phyloP scores from a whole-genome alignment of 2,329 filamentous ascomycete genomes.

The Shiraia bambusicola region DNA sequence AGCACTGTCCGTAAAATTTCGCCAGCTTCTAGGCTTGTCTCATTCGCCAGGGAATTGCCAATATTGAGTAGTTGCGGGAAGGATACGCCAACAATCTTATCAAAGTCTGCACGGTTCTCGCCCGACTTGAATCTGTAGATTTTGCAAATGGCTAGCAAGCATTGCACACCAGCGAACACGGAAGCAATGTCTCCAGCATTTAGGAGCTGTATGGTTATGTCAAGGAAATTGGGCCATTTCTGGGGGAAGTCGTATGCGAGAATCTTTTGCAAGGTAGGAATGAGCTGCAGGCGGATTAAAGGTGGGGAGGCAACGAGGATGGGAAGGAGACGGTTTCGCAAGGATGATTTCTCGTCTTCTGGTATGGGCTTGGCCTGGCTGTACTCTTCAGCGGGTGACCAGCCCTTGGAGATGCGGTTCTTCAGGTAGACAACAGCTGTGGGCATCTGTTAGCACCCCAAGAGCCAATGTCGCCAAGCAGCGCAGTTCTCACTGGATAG shows the following conservation, averaged over 20 bases:
- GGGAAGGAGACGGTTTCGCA: constrained; percentile 85
- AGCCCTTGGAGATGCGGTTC: constrained; percentile 92
- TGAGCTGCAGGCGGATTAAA: constrained; percentile 85
- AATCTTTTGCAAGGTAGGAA: constrained; percentile 93
- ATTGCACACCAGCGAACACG: constrained; percentile 91
- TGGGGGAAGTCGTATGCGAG: constrained; percentile 93
- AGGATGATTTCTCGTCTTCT: constrained; percentile 84
- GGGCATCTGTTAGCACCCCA: constrained; percentile 25
- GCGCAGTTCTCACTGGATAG: constrained; percentile 69
- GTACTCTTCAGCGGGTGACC: constrained; percentile 76
- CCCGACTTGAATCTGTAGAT: constrained; percentile 93
- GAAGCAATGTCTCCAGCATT: constrained; percentile 82
- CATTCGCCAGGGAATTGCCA: constrained; percentile 83
- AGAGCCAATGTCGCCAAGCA: constrained; percentile 10
- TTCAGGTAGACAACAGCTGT: constrained; percentile 96
- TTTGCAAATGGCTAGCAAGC: constrained; percentile 88
- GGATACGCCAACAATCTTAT: constrained; percentile 87
- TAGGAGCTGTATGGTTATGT: constrained; percentile 85
- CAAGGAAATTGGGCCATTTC: constrained; percentile 91
- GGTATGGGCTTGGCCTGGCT: constrained; percentile 73
- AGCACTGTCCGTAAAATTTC: constrained; percentile 95
- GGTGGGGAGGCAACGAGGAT: constrained; percentile 79
- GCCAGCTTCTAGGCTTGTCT: constrained; percentile 89
- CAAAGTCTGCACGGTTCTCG: constrained; percentile 80
- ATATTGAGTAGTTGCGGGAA: constrained; percentile 87